Base-by-base conservation (phyloP, 2,329 filamentous ascomycete genomes). In the Hypoxylon sp. region DNA sequence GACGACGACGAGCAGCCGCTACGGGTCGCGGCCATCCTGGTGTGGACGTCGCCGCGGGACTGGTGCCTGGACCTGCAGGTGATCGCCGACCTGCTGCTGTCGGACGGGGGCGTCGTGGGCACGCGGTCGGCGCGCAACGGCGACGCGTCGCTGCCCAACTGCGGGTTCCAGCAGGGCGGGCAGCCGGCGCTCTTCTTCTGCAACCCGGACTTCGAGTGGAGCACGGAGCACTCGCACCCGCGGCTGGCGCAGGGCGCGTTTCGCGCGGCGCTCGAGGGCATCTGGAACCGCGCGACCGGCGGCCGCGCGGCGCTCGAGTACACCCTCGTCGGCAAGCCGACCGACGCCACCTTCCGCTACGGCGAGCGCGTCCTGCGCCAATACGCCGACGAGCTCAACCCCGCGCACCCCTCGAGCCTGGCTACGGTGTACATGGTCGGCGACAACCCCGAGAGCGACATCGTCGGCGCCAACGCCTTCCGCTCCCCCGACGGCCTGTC, bases 361-460 rank as follows among this genome's bases (percentile, higher is more conserved):
- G 88, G 87, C 1, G 88, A 91, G 75, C 78, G 79, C 48, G 75
- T 81, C 17, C 74, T 91, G 43, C 38, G 63, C 47, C 46, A 68
- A 48, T 60, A 71, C 68, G 50, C 65, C 40, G 51, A 63, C 54
- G 66, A 47, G 27, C n/a, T 62, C 13, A 13, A 49, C n/a, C 15
- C 11, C 20, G 4, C 31, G 8, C 15, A 52, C 58, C 33, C 53
- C 37, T 21, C 52, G 17, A 55, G 61, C 42, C 65, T 68, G 42
- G 79, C 78, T 63, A 83, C 79, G 10, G 87, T 92, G 1, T 92
- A 90, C 72, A 92, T 92, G 89, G 79, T 92, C 40, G 89, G 89
- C 2, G 84, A 87, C 63, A 87, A 87, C 56, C 83, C 84, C 0
- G 86, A 85, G 64, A 87, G 83, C 42, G 89, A 92, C 70, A 90